Evolutionary conservation across 495 filamentous ascomycete species (phyloP).

Genomic region (Penicillium dipodomyicola): DNA sequence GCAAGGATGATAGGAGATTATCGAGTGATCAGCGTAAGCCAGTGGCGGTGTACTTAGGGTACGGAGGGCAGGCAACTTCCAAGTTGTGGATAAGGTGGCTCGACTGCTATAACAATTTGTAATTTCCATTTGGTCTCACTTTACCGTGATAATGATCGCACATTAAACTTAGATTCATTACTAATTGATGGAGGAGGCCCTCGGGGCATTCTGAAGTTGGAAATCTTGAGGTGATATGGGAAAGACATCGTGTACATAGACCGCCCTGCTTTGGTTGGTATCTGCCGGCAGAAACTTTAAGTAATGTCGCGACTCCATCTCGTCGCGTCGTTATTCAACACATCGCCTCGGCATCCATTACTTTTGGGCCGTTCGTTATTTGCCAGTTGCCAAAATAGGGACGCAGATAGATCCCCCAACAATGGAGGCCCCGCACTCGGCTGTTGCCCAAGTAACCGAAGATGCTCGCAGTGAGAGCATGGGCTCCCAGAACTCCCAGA

Average conservation of each 20-base stretch:
- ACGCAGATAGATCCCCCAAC: neutral
- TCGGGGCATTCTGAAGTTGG: neutral
- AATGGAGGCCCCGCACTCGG: slow-evolving; percentile 17
- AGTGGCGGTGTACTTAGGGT: neutral
- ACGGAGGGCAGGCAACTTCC: neutral
- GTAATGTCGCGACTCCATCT: neutral
- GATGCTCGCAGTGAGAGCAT: slow-evolving; percentile 51
- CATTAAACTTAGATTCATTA: neutral
- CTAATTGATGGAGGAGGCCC: neutral
- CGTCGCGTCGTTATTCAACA: neutral
- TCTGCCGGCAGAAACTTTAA: neutral
- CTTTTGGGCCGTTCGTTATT: neutral
- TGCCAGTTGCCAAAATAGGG: neutral
- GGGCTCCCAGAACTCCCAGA: slow-evolving; percentile 72
- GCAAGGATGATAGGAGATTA: too few species aligned
- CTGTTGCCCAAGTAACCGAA: slow-evolving; percentile 9
- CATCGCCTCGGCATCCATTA: neutral
- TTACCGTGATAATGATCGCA: neutral
- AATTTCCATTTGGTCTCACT: neutral
- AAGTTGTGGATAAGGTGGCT: neutral
- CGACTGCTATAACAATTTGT: neutral
- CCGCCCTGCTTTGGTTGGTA: neutral
- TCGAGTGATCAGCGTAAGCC: too few species aligned
- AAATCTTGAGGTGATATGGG: neutral
- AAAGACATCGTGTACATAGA: neutral